Percentiles rank a stretch among this genome's conserved stretches.
Conservation (phyloP, 768 basidiomycete species). For the Pleurotus tuoliensis region DNA sequence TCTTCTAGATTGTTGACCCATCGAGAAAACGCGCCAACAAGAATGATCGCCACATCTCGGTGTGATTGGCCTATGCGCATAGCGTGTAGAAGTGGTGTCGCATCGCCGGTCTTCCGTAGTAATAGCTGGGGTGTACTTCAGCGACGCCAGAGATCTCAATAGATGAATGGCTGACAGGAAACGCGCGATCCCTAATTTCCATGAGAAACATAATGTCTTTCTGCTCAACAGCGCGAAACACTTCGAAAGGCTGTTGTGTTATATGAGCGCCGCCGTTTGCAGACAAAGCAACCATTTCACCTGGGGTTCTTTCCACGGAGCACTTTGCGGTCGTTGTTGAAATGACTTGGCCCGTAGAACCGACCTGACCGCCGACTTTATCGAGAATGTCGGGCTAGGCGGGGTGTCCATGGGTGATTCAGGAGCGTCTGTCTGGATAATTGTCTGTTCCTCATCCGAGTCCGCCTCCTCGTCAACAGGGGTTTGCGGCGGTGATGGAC, state of each 20-base stretch:
- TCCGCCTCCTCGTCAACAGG: not conserved
- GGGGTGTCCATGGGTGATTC: conserved; percentile 14
- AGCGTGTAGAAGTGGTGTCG: conserved; percentile 88
- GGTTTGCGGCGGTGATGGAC: conserved; percentile 32
- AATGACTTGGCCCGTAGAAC: conserved; percentile 11
- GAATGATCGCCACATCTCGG: conserved; percentile 79
- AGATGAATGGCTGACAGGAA: conserved; percentile 47
- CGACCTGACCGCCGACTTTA: conserved; percentile 7
- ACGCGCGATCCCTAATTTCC: conserved; percentile 78
- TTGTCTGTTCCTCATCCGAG: not conserved
- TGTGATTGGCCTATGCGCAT: conserved; percentile 77
- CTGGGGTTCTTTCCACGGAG: conserved; percentile 52
- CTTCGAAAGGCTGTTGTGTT: conserved; percentile 42
- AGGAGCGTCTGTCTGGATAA: conserved; percentile 4
- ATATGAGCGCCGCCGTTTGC: conserved; percentile 28
- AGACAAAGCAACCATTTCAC: conserved; percentile 21
- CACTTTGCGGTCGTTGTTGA: conserved; percentile 2
- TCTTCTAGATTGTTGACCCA: conserved; percentile 89
- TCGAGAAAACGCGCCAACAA: conserved; percentile 87
- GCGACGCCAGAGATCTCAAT: too few relatives aligned
- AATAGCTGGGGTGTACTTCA: conserved; percentile 46
- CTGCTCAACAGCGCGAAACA: conserved; percentile 81
- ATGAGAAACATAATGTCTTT: conserved; percentile 81
- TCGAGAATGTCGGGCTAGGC: conserved; percentile 12
- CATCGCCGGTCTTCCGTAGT: conserved; percentile 79